Conservation (phyloP, 148 eudicot genomes). For the Rhododendron griersonianum region DNA sequence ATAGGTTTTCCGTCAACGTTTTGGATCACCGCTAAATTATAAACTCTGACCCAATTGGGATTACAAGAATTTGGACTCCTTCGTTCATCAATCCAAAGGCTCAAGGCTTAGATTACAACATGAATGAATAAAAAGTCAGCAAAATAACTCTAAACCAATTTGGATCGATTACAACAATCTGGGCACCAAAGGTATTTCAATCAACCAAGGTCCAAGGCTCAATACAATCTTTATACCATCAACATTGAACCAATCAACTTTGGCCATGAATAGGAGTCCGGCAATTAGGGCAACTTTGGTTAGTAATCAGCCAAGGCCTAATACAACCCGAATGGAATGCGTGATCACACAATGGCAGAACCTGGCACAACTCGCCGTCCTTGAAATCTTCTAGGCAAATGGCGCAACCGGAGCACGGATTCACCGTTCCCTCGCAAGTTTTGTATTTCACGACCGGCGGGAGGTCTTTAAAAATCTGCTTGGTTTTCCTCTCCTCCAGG, state of each 20-base stretch:
- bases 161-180: not conserved
- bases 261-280: conserved; percentile 13
- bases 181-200: not conserved
- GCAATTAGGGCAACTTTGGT: conserved; percentile 32
- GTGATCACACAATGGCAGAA: conserved; percentile 30
- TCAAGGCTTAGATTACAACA: not conserved
- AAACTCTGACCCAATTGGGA: no score
- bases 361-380: conserved; percentile 26
- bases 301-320: conserved; percentile 23
- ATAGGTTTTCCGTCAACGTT: not conserved
- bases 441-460: conserved; percentile 4
- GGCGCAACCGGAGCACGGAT: conserved; percentile 11
- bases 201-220: not conserved
- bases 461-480: not conserved
- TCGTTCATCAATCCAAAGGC: not conserved
- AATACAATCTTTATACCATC: not conserved
- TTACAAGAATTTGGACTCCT: not conserved
- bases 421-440: not conserved
- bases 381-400: conserved; percentile 34
- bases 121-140: not conserved
- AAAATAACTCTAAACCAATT: not conserved
- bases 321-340: conserved; percentile 28
- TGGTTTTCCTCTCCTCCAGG: conserved; percentile 3
- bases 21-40: no score
- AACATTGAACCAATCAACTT: not conserved